These are phyloP conservation scores for Geotrichum macrosporum DNA, from an alignment of 1,139 yeast genomes.

Conservation along the genomic window DNA sequence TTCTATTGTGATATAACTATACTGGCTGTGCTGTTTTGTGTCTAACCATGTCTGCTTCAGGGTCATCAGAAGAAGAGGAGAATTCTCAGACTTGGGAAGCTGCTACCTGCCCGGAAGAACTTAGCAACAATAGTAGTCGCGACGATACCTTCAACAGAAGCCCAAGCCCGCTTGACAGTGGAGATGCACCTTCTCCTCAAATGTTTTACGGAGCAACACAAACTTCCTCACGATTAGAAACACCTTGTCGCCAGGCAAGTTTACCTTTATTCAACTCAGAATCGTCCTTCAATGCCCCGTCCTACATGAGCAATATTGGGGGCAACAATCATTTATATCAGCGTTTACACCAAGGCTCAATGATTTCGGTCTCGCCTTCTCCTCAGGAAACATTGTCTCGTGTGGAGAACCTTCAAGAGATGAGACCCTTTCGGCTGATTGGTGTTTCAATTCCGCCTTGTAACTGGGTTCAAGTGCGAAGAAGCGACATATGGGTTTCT, in stretches of 20 bases:
- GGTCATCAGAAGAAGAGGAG: too few species aligned
- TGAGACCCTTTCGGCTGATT: constrained; percentile 55
- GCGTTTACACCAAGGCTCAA: constrained; percentile 19
- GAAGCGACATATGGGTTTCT: constrained; percentile 32
- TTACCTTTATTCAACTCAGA: too few species aligned
- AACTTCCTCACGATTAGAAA: too few species aligned
- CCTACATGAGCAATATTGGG: not conserved
- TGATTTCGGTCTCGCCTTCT: constrained; percentile 19
- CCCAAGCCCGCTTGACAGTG: too few species aligned
- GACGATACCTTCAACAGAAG: too few species aligned
- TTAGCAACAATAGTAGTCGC: too few species aligned
- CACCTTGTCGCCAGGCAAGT: too few species aligned
- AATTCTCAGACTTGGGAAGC: too few species aligned
- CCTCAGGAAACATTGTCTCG: constrained; percentile 23
- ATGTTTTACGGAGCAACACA: constrained; percentile 13
- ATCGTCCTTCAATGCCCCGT: constrained; percentile 1
- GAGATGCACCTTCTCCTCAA: constrained; percentile 7
- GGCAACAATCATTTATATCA: constrained; percentile 16
- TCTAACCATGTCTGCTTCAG: too few species aligned
- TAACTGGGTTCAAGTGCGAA: constrained; percentile 46
- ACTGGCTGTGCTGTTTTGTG: too few species aligned
- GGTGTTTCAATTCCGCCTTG: constrained; percentile 49
- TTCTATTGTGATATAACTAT: too few species aligned
- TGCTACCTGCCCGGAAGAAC: too few species aligned
- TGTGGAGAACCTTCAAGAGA: constrained; percentile 38